These are phyloP conservation scores for Claviceps spartinae DNA, from an alignment of 2,329 filamentous ascomycete species.

Conservation along the genomic window DNA sequence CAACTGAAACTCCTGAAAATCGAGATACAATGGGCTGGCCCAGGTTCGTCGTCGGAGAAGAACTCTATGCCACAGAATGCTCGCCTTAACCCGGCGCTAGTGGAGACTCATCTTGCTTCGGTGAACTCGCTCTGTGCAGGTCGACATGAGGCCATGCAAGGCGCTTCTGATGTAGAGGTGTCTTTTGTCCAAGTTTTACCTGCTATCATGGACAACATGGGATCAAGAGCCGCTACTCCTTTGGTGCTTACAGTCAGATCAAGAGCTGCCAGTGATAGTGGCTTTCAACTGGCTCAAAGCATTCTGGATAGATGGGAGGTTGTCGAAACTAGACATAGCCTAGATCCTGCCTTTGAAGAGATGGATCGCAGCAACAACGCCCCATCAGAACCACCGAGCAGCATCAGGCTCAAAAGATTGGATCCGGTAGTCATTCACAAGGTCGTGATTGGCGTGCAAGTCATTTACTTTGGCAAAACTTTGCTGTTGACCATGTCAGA, in stretches of 20 bases:
- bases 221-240: slow-evolving; percentile 41
- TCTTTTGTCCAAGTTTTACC: slow-evolving; percentile 66
- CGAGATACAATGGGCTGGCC: slow-evolving; percentile 58
- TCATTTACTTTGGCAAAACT: slow-evolving; percentile 56
- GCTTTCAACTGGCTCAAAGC: slow-evolving; percentile 54
- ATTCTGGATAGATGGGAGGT: slow-evolving; percentile 77
- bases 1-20: slow-evolving; percentile 65
- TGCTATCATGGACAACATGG: slow-evolving; percentile 43
- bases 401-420: slow-evolving; percentile 43
- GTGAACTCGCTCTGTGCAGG: slow-evolving; percentile 43
- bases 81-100: slow-evolving; percentile 37
- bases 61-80: slow-evolving; percentile 32
- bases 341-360: slow-evolving; percentile 69
- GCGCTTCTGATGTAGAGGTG: slow-evolving; percentile 45
- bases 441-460: slow-evolving; percentile 53
- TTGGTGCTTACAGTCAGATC: slow-evolving; percentile 64
- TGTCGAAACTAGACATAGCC: slow-evolving; percentile 47
- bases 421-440: slow-evolving; percentile 60
- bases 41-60: slow-evolving; percentile 37
- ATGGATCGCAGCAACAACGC: slow-evolving; percentile 50
- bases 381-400: slow-evolving; percentile 18
- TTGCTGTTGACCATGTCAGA: slow-evolving; percentile 66
- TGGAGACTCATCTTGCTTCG: slow-evolving; percentile 41
- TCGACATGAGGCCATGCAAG: slow-evolving; percentile 26
- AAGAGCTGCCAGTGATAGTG: slow-evolving; percentile 35